phyloP scores from a whole-genome alignment of 1,139 yeast species.

The Geotrichum phurueaensis region DNA sequence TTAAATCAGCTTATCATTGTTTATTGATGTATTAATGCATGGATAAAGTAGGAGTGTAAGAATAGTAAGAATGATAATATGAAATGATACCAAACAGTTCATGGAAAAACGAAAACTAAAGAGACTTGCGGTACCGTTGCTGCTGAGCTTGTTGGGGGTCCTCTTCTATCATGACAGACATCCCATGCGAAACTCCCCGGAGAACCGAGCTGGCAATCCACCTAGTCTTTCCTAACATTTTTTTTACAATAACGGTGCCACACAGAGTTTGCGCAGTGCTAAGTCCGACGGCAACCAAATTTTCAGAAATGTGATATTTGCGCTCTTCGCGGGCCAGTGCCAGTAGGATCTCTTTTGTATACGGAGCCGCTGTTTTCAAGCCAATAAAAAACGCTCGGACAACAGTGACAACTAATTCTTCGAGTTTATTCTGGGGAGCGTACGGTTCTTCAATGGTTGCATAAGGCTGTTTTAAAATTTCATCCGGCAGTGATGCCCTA shows the following conservation, averaged over 20 bases:
- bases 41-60: not conserved
- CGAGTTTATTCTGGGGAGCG: constrained; percentile 11
- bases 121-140: not conserved
- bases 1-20: too few species aligned
- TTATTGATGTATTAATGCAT: not conserved
- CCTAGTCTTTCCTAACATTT: constrained; percentile 1
- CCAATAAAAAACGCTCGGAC: constrained; percentile 15
- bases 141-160: not conserved
- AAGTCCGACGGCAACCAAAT: constrained; percentile 3
- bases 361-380: constrained; percentile 16
- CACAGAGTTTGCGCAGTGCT: constrained; percentile 4
- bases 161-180: constrained; percentile 12
- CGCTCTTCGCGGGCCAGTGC: constrained; percentile 12
- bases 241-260: constrained; percentile 1
- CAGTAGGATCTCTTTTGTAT: constrained; percentile 6
- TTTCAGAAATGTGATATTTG: constrained; percentile 11
- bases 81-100: not conserved
- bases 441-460: not conserved
- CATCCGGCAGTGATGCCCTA: constrained; percentile 6
- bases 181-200: constrained; percentile 14
- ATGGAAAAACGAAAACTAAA: too few species aligned
- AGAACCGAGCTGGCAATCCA: constrained; percentile 10
- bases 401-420: constrained; percentile 8
- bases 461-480: not conserved
- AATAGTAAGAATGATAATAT: not conserved